Evolutionary conservation across 1,139 yeast species (phyloP), one percentile per base, ranked within the genome.

Genomic region (Geotrichum histeridarum): DNA sequence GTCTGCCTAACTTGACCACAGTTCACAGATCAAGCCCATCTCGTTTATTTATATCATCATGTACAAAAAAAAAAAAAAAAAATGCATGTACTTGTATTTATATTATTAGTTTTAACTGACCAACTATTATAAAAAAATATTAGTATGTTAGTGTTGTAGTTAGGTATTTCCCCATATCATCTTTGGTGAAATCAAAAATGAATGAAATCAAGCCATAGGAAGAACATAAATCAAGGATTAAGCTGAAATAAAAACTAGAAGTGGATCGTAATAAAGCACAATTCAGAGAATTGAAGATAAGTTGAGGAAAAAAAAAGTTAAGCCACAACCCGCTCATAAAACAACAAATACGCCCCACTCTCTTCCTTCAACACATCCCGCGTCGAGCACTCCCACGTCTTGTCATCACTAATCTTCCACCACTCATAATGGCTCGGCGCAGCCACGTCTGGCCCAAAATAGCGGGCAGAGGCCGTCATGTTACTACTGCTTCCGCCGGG

Each of bases 331-430:
- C 56, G 56, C 64, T 91, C 96, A 65, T 87, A 91, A 64, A 86
- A 85, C 57, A 91, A 72, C 84, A 91, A 80, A 69, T 91, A 91
- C 1, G 82, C 96, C 18, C 86, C 87, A 14, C 82, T 74, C 39
- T 81, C 81, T 64, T 89, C 96, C 56, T 74, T 74, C 54, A 88
- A 71, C 0, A 89, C 88, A 17, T 83, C 80, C 1, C 74, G 71
- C 12, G 74, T 70, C n/a, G 80, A 75, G 31, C 79, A 83, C 66
- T 89, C 96, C 50, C 79, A 72, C 3, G 86, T 80, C 42, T 73
- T 75, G 1, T 88, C 77, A 69, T 91, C 98, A 60, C 94, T 87
- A 32, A 90, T 81, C 62, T 87, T 78, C 98, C 98, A 91, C 73
- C 81, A 91, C 15, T 78, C 76, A 57, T 80, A 81, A 7, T 76